Evolutionary conservation across 169 alveolate species (phyloP), one percentile per base, ranked within the genome.

Genomic region (Eimeria tenella): DNA sequence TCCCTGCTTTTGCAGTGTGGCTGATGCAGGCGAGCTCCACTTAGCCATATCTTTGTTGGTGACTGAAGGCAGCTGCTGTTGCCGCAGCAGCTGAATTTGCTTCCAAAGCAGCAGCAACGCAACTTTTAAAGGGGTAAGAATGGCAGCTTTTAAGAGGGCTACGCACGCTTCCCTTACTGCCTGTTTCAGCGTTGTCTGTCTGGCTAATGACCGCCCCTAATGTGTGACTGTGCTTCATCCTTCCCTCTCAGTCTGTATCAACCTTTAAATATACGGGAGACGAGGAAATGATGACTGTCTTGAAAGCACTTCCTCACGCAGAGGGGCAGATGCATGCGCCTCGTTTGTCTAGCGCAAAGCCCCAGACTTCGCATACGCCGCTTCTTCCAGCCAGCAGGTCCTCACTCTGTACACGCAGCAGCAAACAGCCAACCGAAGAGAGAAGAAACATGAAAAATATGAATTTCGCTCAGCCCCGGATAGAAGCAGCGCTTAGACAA

Each of bases 311-410:
- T 31, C 31, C 52, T n/a, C 19, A 19, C 25, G n/a, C 13, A 0
- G 11, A 9, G n/a, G 31, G 87, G 7, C 19, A 8, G 50, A 82
- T 55, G 74, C 90, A 82, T 56, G 52, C 56, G 75, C 73, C 58
- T 8, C 49, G 21, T 73, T 55, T 82, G 25, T 82, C 90, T 5
- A 82, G n/a, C 11, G 74, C 58, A 55, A 82, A 82, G 74, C 90
- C 90, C 58, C 70, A 82, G 56, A 82, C n/a, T 15, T 82, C 74
- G 58, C 74, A 82, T 3, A 55, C 58, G 21, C 74, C 90, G 25
- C 74, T 71, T 5, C 90, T 23, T 13, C 90, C 90, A 58, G 74
- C 90, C 6, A 56, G 10, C 42, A 82, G 23, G 49, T 82, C 90
- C 21, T 55, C 68, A 0, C 23, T 53, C 90, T 82, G 74, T 23